Evolutionary conservation across 805 yeast genomes (phyloP).

Genomic region (Pichia gijzeniarum): DNA sequence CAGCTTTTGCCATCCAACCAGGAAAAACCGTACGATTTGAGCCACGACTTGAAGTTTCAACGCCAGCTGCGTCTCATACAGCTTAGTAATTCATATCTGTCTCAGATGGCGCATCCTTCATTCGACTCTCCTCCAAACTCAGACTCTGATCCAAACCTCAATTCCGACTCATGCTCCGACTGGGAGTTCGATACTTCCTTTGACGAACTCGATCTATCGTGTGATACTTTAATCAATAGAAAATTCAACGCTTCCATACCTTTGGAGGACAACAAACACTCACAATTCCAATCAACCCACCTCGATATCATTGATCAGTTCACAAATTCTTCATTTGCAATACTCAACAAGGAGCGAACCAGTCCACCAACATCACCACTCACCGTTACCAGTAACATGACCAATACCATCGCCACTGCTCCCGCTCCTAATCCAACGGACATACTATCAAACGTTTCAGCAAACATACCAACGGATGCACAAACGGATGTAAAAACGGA

Average conservation of each 20-base stretch:
- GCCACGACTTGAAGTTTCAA: constrained; percentile 6
- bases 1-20: background rate
- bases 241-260: constrained; percentile 5
- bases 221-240: background rate
- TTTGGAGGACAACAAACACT: too few relatives aligned
- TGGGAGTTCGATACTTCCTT: too few relatives aligned
- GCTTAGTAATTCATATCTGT: constrained; percentile 5
- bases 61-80: constrained; percentile 7
- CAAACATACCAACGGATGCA: too few relatives aligned
- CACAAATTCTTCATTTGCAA: background rate
- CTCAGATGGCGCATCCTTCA: constrained; percentile 3
- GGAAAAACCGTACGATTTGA: constrained; percentile 6
- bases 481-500: too few relatives aligned
- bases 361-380: too few relatives aligned
- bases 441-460: too few relatives aligned
- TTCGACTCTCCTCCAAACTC: background rate
- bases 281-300: too few relatives aligned
- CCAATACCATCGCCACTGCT: background rate
- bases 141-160: background rate
- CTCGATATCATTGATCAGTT: background rate
- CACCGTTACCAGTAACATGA: too few relatives aligned
- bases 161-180: too few relatives aligned
- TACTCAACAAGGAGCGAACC: too few relatives aligned
- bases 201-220: too few relatives aligned
- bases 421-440: background rate